phyloP scores from a whole-genome alignment of 306 rosid genomes.

The Cucurbita pepo region DNA sequence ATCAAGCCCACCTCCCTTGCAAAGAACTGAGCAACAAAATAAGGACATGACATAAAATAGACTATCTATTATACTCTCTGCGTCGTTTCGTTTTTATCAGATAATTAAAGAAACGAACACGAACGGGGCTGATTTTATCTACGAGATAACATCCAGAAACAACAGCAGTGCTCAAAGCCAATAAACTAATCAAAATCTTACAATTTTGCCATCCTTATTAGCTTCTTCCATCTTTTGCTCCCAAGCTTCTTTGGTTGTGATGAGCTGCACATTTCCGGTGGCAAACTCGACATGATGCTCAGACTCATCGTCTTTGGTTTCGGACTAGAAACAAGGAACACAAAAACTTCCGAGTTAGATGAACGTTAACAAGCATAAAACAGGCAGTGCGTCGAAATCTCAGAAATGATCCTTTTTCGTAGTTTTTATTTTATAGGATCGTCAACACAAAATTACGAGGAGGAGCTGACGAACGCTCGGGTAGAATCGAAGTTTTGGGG shows the following conservation, averaged over 20 bases:
- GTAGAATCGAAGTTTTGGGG: background rate
- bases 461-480: background rate
- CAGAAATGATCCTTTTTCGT: background rate
- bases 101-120: background rate
- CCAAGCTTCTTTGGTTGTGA: conserved; percentile 70
- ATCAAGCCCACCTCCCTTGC: background rate
- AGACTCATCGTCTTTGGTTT: conserved; percentile 26
- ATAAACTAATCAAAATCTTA: conserved; percentile 23
- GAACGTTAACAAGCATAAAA: background rate
- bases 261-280: conserved; percentile 55
- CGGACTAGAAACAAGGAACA: conserved; percentile 26
- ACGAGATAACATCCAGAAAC: background rate
- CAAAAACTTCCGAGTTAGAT: conserved; percentile 13
- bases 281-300: conserved; percentile 50
- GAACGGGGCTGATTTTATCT: background rate
- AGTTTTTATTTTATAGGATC: background rate
- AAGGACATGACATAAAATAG: background rate
- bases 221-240: conserved; percentile 85
- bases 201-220: conserved; percentile 54
- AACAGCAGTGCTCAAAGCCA: background rate
- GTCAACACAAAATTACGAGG: background rate
- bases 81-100: background rate
- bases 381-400: background rate
- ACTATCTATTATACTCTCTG: background rate
- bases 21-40: background rate